These are phyloP conservation scores for Entomortierella beljakovae DNA, from an alignment of 192 early-diverging fungal species.

Conservation along the genomic window DNA sequence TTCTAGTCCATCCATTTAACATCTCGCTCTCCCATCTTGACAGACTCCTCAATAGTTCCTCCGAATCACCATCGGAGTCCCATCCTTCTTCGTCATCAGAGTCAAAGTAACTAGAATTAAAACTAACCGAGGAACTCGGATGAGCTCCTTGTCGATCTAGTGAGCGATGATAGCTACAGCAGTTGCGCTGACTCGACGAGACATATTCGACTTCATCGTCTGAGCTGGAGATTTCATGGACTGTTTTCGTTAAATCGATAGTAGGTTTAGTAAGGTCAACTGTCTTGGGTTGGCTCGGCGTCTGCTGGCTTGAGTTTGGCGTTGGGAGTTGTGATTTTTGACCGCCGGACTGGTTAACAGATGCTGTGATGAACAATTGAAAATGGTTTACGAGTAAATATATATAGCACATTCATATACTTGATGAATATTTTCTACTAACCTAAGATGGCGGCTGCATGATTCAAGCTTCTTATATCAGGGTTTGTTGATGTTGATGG, in stretches of 20 bases:
- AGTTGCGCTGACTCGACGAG: background rate
- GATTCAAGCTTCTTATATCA: background rate
- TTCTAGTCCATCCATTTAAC: background rate
- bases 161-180: background rate
- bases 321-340: no score
- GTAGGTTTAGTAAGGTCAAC: slow-evolving; percentile 23
- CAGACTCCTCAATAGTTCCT: background rate
- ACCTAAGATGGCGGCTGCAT: slow-evolving; percentile 11
- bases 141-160: background rate
- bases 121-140: no score
- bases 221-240: slow-evolving; percentile 22
- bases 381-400: no score
- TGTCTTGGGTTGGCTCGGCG: no score
- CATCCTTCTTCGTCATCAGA: background rate
- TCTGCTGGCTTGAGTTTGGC: no score
- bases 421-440: background rate
- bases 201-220: slow-evolving; percentile 11
- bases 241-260: slow-evolving; percentile 37
- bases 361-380: background rate
- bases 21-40: background rate
- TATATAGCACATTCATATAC: no score
- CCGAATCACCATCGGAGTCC: slow-evolving; percentile 6
- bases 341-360: no score
- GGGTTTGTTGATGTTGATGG: no score
- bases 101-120: background rate